phyloP scores from a whole-genome alignment of 768 basidiomycete genomes.

The Mycena leptocephala region DNA sequence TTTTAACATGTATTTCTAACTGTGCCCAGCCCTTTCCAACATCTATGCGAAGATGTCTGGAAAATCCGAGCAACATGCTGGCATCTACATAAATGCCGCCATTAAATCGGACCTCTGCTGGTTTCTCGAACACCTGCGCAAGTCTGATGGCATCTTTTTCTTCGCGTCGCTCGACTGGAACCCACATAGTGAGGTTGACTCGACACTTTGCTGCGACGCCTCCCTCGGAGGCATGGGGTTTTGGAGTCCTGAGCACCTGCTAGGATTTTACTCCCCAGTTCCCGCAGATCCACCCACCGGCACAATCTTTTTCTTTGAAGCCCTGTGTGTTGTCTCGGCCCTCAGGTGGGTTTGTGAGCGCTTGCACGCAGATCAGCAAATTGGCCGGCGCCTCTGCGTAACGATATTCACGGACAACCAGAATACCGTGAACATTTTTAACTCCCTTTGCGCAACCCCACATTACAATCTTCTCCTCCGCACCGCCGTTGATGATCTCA shows the following conservation, averaged over 20 bases:
- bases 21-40: no score
- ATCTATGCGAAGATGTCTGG: no score
- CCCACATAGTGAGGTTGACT: neutral
- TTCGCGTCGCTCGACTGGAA: conserved; percentile 15
- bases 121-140: conserved; percentile 30
- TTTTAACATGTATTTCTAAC: no score
- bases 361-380: neutral
- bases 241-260: conserved; percentile 25
- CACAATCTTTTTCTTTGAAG: no score
- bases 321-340: conserved; percentile 30
- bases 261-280: conserved; percentile 20
- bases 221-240: conserved; percentile 26
- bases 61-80: no score
- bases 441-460: no score
- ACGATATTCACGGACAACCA: neutral
- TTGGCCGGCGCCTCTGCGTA: neutral
- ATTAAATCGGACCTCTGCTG: conserved; percentile 40
- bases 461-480: no score
- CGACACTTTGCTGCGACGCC: neutral
- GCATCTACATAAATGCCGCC: no score
- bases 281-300: conserved; percentile 12
- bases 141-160: conserved; percentile 5
- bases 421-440: neutral
- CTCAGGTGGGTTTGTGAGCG: neutral
- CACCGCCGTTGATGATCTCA: conserved; percentile 39